These are phyloP conservation scores for Thinopyrum elongatum DNA, from an alignment of 176 grass and related monocot genomes.

Conservation along the genomic window DNA sequence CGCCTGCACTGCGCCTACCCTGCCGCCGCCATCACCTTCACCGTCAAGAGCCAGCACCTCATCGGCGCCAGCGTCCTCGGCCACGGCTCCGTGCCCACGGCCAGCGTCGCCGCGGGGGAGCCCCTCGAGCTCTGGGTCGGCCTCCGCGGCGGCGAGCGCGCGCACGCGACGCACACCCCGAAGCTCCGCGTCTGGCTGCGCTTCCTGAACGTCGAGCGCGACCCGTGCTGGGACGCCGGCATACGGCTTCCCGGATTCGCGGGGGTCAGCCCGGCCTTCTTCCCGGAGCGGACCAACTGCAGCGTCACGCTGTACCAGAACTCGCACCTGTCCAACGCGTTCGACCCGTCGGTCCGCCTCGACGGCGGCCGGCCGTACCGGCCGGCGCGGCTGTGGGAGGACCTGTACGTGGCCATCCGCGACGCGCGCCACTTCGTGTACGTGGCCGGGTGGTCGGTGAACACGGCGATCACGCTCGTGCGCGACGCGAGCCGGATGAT, in stretches of 20 bases:
- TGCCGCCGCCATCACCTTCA: constrained; percentile 40
- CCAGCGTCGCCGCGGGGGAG: constrained; percentile 29
- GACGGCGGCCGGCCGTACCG: constrained; percentile 28
- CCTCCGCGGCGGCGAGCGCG: constrained; percentile 55
- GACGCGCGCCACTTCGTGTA: constrained; percentile 79
- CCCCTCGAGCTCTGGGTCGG: constrained; percentile 47
- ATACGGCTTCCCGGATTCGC: constrained; percentile 30
- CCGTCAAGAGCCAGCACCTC: constrained; percentile 64
- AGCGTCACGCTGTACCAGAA: constrained; percentile 77
- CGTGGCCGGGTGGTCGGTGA: constrained; percentile 75
- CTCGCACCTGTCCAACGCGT: constrained; percentile 52
- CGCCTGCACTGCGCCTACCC: constrained; percentile 72
- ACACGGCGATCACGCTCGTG: constrained; percentile 55
- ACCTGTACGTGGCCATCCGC: constrained; percentile 55
- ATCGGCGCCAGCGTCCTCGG: constrained; percentile 52
- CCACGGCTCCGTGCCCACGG: constrained; percentile 37
- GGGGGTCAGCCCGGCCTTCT: constrained; percentile 54
- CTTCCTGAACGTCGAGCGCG: constrained; percentile 35
- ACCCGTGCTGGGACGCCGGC: constrained; percentile 63
- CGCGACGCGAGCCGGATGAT: constrained; percentile 61
- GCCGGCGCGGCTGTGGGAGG: constrained; percentile 67
- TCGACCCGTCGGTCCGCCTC: constrained; percentile 44
- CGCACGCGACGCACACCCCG: constrained; percentile 33
- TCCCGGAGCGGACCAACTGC: constrained; percentile 58
- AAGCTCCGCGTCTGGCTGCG: constrained; percentile 44